Evolutionary conservation across 2,329 filamentous ascomycete species (phyloP), one percentile per base, ranked within the genome.

Genomic region (Ceratocystis eucalypticola): DNA sequence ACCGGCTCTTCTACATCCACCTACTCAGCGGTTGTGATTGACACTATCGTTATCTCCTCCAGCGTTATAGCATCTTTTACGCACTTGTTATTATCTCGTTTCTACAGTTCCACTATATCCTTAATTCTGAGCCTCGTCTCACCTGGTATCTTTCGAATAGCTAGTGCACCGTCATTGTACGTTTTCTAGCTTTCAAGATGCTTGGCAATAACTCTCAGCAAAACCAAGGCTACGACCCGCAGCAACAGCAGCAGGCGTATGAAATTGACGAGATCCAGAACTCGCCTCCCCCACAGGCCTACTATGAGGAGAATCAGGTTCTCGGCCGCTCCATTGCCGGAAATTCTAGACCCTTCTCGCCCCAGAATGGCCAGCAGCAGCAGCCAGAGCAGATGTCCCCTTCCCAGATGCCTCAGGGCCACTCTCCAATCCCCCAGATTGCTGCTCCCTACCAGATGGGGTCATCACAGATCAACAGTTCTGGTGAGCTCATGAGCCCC

Each of bases 141-240:
- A 25, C 22, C 53, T n/a, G 8, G 53, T 30, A 33, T 37, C 28
- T 59, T n/a, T n/a, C 33, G 15, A 59, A 59, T 30, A 33, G 53
- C 53, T 33, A 59, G 53, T 62, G 15, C 17, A 53, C 12, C 2
- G 37, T 12, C 10, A 1, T 41, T 12, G 37, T 7, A 30, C 53
- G 17, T 33, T n/a, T 25, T 15, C 37, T 46, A 37, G 55, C 50
- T 25, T 71, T 72, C 57, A 74, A 75, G 67, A 74, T 74, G 73
- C 70, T 74, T 66, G 74, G 76, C 61, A 74, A 75, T 57, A 74
- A 75, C 55, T 70, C 70, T 61, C 71, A 71, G 41, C 68, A 67
- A 25, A 73, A 74, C 22, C 71, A 71, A 53, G 69, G 72, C 48
- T 69, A 71, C 15, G 69, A 73, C 20, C 37, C 37, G 37, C 70